phyloP scores from a whole-genome alignment of 176 grass and related monocot species.

The Puccinellia tenuiflora region DNA sequence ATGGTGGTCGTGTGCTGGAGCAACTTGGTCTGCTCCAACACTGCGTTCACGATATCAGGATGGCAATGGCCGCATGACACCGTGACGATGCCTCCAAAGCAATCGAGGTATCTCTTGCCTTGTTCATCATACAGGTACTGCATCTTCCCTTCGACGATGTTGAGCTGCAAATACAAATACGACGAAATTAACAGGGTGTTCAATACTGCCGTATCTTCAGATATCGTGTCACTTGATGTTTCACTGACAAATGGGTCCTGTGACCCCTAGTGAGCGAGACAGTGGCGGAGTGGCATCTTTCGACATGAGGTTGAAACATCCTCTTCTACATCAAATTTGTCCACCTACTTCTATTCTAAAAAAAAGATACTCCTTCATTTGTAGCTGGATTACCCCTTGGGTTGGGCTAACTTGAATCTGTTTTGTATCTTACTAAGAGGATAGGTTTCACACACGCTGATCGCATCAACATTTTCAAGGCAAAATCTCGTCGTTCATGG shows the following conservation, averaged over 20 bases:
- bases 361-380: not conserved
- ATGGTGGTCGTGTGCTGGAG: conserved; percentile 97
- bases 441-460: not conserved
- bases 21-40: conserved; percentile 86
- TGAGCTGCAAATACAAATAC: conserved; percentile 45
- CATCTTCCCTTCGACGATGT: conserved; percentile 99
- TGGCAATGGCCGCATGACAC: conserved; percentile 96
- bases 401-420: no score
- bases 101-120: conserved; percentile 89
- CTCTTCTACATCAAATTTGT: not conserved
- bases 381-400: no score
- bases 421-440: not conserved
- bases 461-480: not conserved
- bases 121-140: conserved; percentile 88
- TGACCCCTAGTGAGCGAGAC: not conserved
- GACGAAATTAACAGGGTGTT: not conserved
- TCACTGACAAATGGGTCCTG: not conserved
- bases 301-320: not conserved
- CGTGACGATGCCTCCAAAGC: conserved; percentile 93
- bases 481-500: not conserved
- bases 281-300: not conserved
- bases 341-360: not conserved
- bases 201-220: not conserved
- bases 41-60: conserved; percentile 77
- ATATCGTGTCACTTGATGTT: not conserved